Base-by-base conservation (phyloP, 2,329 filamentous ascomycete genomes). In the Paraphoma chrysanthemicola region DNA sequence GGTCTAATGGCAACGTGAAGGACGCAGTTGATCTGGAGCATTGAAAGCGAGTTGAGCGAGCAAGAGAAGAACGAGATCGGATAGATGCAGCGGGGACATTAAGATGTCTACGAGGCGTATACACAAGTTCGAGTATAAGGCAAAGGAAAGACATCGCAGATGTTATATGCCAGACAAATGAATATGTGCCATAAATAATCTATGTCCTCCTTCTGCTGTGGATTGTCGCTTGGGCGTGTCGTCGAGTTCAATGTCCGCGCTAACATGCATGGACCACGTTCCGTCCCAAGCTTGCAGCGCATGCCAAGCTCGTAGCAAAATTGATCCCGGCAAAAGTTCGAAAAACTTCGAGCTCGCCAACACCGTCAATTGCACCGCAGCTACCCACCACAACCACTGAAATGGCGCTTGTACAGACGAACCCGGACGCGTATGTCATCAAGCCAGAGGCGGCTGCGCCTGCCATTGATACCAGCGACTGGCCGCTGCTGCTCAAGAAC, bases 401-500 rank as follows among this genome's bases (percentile, higher is more conserved):
- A 62, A 76, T 76, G 74, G 73, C 73, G 65, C 72, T 76, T 63
- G 68, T 74, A 48, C 64, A 71, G 59, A 67, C 69, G 44, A 66
- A 72, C 54, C 64, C 82, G 75, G 88, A 90, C 76, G 90, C 94
- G 73, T 92, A 91, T 78, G 85, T 86, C 78, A 97, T 99, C 83
- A 97, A 97, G 88, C 95, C 95, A 54, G 89, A 96, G 84, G 88
- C 90, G 72, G 83, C 86, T 67, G 88, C 89, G 72, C 91, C 93
- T 67, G 82, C 87, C 58, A 84, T 96, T 71, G 89, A 96, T 80
- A 96, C 92, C 69, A 93, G 90, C 83, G 86, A 88, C 78, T 97
- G 93, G 92, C 95, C 95, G 71, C 84, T 98, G 73, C 85, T 98
- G 72, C 86, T 98, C 74, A 96, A 96, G 84, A 96, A 97, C 83